phyloP scores from a whole-genome alignment of 2,329 filamentous ascomycete genomes.

The Fusarium sp. region DNA sequence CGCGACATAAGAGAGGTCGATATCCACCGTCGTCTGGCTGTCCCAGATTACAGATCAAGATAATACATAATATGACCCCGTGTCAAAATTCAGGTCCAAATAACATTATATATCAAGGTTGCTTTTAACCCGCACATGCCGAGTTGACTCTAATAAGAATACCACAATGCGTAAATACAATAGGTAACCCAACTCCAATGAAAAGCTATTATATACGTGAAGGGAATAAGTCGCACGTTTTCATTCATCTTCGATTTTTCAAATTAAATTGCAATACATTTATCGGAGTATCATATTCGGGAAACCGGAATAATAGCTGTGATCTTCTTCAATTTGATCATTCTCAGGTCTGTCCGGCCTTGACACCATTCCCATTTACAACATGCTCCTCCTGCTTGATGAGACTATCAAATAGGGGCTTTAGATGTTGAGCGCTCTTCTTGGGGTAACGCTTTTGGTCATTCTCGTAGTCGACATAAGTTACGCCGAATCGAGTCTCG shows the following conservation, averaged over 20 bases:
- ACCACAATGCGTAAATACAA: neutral
- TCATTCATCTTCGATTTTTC: neutral
- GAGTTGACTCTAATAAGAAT: neutral
- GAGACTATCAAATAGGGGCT: conserved; percentile 75
- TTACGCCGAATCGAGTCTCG: conserved; percentile 85
- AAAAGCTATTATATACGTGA: neutral
- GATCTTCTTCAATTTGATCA: conserved; percentile 1
- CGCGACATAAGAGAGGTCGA: neutral
- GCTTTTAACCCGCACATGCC: neutral
- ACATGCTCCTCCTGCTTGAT: conserved; percentile 66
- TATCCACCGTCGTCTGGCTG: neutral
- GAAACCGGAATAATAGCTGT: conserved; percentile 1
- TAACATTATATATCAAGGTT: neutral
- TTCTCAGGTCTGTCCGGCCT: conserved; percentile 23
- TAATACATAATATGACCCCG: neutral
- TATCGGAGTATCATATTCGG: neutral
- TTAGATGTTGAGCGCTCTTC: conserved; percentile 81
- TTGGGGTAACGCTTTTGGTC: conserved; percentile 84
- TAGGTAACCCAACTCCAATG: neutral
- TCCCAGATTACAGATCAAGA: neutral
- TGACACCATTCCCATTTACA: conserved; percentile 19
- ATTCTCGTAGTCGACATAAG: conserved; percentile 83
- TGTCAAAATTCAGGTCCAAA: neutral
- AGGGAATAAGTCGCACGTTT: neutral
- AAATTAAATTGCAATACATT: neutral